phyloP scores from a whole-genome alignment of 192 early-diverging fungal genomes.

The Gryganskiella cystojenkinii region DNA sequence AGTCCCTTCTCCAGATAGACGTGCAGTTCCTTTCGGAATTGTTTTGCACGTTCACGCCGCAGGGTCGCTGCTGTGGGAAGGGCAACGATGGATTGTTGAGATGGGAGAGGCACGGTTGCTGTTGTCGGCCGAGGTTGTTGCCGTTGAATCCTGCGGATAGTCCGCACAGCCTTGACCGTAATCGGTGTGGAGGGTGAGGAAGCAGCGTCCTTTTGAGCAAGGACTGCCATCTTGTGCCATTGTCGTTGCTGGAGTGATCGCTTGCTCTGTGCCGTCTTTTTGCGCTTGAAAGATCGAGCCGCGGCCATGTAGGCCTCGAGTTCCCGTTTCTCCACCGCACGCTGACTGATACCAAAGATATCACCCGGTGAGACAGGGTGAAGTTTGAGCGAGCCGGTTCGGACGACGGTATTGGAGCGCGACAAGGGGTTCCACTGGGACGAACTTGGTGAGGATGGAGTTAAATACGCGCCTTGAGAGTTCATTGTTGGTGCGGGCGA shows the following conservation, averaged over 20 bases:
- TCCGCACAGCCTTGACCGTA: not conserved
- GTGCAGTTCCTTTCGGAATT: constrained; percentile 28
- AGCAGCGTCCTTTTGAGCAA: too few relatives aligned
- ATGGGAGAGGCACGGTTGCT: not conserved
- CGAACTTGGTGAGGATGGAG: not conserved
- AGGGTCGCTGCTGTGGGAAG: not conserved
- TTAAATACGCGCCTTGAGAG: too few relatives aligned
- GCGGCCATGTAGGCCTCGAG: constrained; percentile 21
- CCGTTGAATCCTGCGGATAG: constrained; percentile 1
- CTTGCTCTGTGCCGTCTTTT: not conserved
- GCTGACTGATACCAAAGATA: constrained; percentile 40
- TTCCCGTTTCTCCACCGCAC: constrained; percentile 28
- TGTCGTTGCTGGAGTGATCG: constrained; percentile 1
- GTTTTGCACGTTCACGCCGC: constrained; percentile 27
- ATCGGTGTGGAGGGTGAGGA: too few relatives aligned
- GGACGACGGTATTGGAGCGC: constrained; percentile 14
- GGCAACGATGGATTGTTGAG: not conserved
- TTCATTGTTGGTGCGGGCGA: not conserved
- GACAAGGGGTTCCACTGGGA: not conserved
- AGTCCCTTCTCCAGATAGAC: constrained; percentile 25
- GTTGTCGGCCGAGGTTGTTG: not conserved
- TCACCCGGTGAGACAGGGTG: constrained; percentile 39
- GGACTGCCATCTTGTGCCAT: constrained; percentile 6
- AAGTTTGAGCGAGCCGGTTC: constrained; percentile 21
- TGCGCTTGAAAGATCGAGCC: constrained; percentile 22